Base-by-base conservation (phyloP, 2,329 filamentous ascomycete genomes). In the Chaetothyriales sp. region DNA sequence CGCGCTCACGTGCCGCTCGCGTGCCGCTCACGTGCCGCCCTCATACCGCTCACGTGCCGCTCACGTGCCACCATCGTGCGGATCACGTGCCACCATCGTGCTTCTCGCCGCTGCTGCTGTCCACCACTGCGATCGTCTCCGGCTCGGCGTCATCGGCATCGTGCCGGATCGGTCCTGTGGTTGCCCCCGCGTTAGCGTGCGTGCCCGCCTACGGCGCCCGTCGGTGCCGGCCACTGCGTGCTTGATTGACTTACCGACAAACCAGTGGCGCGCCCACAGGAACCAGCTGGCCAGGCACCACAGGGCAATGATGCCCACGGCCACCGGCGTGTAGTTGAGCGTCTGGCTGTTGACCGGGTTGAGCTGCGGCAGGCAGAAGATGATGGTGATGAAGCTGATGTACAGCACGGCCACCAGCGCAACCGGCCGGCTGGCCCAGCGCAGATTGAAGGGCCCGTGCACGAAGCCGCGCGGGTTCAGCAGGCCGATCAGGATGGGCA, bases 311-410 rank as follows among this genome's bases (percentile, higher is more conserved):
- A 80, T 78, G 0, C 76, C 77, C 3, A 81, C 77, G 0, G 77
- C 77, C 0, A 80, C 77, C 0, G 75, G 73, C 0, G 77, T 78
- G 58, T 81, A 81, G 57, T 81, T 81, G 19, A 81, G 62, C 3
- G 76, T 78, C 65, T 80, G 70, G n/a, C 66, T 68, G 0, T 72
- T 73, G 1, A 80, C 76, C 0, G 77, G 77, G 60, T 79, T 80
- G 8, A 70, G 59, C 0, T 74, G 73, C 0, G 77, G 77, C 33
- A 80, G 65, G 56, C 77, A 80, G 62, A 80, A 81, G 5, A 78
- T 70, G 13, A 81, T 69, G 0, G 73, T 73, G 49, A 80, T 79
- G 54, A 74, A 77, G 2, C 53, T 60, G 47, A 80, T 78, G 76
- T 77, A 81, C 0, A 67, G 48, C 13, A 69, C 70, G 0, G 75